Evolutionary conservation across 73 alveolate species (phyloP).

Genomic region (Paramecium tetraurelia): DNA sequence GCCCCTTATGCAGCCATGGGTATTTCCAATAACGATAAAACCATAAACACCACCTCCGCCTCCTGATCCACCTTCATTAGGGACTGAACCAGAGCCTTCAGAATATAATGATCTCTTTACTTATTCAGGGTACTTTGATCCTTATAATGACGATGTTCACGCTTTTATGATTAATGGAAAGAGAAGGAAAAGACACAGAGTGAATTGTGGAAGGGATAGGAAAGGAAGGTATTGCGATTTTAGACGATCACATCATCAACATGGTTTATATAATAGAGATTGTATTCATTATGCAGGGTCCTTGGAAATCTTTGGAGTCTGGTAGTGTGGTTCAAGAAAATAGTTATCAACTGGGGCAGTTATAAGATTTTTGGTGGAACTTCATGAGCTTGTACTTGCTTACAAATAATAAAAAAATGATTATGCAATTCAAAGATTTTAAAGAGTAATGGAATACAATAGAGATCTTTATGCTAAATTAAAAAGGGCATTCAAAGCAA

Average conservation of each 20-base stretch:
- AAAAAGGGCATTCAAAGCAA: not conserved
- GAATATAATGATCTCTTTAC: conserved; percentile 27
- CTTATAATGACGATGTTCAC: conserved; percentile 40
- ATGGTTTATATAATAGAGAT: conserved; percentile 42
- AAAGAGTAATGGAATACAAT: conserved; percentile 12
- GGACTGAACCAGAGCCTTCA: conserved; percentile 30
- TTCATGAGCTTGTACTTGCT: conserved; percentile 8
- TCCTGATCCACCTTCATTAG: conserved; percentile 6
- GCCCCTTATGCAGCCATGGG: conserved; percentile 56
- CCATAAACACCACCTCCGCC: conserved; percentile 25
- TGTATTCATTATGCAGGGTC: conserved; percentile 53
- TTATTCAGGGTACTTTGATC: conserved; percentile 39
- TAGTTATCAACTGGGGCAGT: conserved; percentile 1
- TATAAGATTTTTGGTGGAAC: conserved; percentile 12
- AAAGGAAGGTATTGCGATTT: conserved; percentile 49
- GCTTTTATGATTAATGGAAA: conserved; percentile 49
- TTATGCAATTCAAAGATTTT: conserved; percentile 29
- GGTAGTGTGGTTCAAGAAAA: conserved; percentile 38
- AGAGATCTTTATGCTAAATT: not conserved
- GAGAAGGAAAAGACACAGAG: conserved; percentile 49
- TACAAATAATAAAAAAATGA: conserved; percentile 23
- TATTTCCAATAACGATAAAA: conserved; percentile 20
- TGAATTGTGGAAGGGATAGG: conserved; percentile 52
- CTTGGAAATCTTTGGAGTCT: conserved; percentile 1
- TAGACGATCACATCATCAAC: conserved; percentile 37